Evolutionary conservation across 2,329 filamentous ascomycete genomes (phyloP), one percentile per base, ranked within the genome.

Genomic region (Pseudocercospora musae): DNA sequence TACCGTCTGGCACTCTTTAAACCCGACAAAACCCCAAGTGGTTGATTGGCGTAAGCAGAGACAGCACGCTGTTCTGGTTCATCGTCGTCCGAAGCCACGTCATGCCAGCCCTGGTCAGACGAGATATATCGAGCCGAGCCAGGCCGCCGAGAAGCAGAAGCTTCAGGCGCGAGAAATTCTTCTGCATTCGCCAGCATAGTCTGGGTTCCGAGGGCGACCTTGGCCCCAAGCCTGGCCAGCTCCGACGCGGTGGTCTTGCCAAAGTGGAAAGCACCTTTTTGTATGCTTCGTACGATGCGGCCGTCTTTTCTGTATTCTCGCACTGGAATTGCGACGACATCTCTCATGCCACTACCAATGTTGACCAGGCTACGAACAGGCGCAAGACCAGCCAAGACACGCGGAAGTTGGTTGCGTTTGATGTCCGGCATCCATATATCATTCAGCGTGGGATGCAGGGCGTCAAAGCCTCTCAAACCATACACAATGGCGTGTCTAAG

Each of bases 371-470:
- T 92, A 13, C 92, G 87, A n/a, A 98, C 88, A 0, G 92, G 91
- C 0, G 93, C 93, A 5, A 99, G 82, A 20, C 95, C 95, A 2
- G 92, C 91, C 37, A 99, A 84, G 0, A 99, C 90, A 1, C 89
- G 88, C 0, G 92, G 92, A 4, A 99, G 87, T 75, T 99, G 95
- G 68, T 94, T 96, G 15, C 85, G 82, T 73, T 90, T 92, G 59
- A 99, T 90, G 73, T 99, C 94, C 0, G 92, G 92, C 84, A 89
- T 96, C 95, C 95, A 99, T 48, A 97, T 91, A 73, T 96, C 92
- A 73, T 98, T 98, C 33, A 99, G 84, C 2, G 89, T 94, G 75
- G 93, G 87, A 58, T 95, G 92, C 1, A 99, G 83, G 55, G 90
- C 88, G 69, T 98, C 93, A 69, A 98, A 97, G 0, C 95, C 95